phyloP scores from a whole-genome alignment of 1,284 basidiomycete genomes.

The Tausonia pullulans region DNA sequence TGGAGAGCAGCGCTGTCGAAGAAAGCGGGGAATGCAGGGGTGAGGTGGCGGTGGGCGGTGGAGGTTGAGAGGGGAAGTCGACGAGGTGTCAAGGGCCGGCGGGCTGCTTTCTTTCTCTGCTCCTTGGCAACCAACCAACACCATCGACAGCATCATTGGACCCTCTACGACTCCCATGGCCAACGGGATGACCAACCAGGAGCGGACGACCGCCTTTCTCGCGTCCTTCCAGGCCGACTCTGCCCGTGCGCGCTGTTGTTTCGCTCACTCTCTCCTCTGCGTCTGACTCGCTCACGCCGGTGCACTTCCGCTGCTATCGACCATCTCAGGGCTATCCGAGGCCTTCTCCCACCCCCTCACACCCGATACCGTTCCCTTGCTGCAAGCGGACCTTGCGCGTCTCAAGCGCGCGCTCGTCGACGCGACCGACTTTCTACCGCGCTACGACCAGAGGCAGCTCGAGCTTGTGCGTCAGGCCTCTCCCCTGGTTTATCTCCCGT shows the following conservation, averaged over 20 bases:
- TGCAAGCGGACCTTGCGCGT: background rate
- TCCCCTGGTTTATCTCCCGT: background rate
- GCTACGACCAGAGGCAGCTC: constrained; percentile 13
- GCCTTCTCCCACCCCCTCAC: background rate
- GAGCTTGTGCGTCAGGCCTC: background rate
- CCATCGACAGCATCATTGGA: background rate
- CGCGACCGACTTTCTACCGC: constrained; percentile 9
- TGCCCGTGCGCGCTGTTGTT: background rate
- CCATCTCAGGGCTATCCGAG: background rate
- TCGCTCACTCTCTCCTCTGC: background rate
- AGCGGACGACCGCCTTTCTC: background rate
- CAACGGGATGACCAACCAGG: background rate
- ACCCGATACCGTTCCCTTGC: too few species aligned
- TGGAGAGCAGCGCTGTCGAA: background rate
- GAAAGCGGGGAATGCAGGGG: background rate
- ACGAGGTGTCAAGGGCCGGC: too few species aligned
- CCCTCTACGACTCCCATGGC: background rate
- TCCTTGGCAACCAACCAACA: background rate
- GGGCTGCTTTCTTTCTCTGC: background rate
- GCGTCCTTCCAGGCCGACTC: background rate
- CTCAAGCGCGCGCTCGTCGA: background rate
- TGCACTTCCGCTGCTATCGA: background rate
- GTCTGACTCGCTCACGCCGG: background rate
- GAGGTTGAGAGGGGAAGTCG: background rate
- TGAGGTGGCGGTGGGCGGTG: background rate